Percentiles rank a stretch among this genome's conserved stretches.
Conservation (phyloP, 140 eudicot species). For the Cichorium intybus region DNA sequence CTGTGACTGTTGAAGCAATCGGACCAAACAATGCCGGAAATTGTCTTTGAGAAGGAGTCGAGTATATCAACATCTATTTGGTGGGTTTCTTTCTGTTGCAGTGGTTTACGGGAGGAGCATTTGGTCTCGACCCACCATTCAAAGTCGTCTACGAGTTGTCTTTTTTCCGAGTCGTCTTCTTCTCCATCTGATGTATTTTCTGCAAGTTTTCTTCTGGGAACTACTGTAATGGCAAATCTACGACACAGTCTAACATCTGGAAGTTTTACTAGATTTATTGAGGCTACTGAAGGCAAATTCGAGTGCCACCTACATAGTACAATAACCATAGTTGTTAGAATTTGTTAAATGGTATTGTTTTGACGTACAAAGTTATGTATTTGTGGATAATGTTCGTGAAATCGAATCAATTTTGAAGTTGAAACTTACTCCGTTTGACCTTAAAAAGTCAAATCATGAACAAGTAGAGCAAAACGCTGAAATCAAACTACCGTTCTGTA, state of each 20-base stretch:
- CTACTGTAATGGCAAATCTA: slow-evolving; percentile 32
- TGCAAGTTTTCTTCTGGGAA: slow-evolving; percentile 39
- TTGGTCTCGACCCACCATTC: no score
- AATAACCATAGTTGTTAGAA: slow-evolving; percentile 2
- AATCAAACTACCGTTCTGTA: not conserved
- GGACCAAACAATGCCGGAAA: no score
- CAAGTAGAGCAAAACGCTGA: not conserved
- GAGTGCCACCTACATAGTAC: slow-evolving; percentile 57
- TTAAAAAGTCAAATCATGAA: slow-evolving; percentile 4
- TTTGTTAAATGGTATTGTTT: no score
- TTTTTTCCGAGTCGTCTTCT: slow-evolving; percentile 47
- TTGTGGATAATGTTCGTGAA: no score
- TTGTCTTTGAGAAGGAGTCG: no score
- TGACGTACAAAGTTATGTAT: no score
- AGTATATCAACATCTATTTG: no score
- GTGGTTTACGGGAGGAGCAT: no score
- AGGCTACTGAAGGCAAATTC: slow-evolving; percentile 37
- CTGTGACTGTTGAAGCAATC: no score
- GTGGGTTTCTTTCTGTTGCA: no score
- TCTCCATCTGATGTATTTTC: slow-evolving; percentile 45
- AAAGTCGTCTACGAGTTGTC: slow-evolving; percentile 45
- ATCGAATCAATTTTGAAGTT: not conserved
- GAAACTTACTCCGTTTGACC: not conserved
- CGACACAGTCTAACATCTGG: slow-evolving; percentile 36
- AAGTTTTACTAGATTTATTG: slow-evolving; percentile 40